Conservation (phyloP, 2,329 filamentous ascomycete species). For the Teratosphaeria pseudoeucalypti region DNA sequence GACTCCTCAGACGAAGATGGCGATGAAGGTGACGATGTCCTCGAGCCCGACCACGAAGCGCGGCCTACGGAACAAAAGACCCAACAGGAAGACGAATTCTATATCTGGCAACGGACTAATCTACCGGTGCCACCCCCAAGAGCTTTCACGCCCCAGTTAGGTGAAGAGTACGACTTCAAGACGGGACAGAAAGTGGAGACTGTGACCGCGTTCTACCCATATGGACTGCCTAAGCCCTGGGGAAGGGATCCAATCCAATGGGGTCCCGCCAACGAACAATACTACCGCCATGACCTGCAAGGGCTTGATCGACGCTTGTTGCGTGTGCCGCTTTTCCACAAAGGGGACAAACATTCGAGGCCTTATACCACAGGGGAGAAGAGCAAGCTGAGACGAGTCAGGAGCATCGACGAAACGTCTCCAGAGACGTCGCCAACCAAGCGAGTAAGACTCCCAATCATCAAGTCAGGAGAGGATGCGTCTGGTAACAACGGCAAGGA, state of each 20-base stretch:
- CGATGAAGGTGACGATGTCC: neutral
- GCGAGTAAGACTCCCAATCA: neutral
- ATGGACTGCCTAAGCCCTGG: neutral
- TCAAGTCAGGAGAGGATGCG: neutral
- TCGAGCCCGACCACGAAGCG: neutral
- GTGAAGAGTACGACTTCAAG: neutral
- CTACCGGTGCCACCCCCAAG: neutral
- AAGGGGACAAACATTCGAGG: neutral
- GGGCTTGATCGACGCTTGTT: neutral
- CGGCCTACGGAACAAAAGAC: neutral
- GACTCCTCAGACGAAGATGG: neutral
- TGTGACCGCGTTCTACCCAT: neutral
- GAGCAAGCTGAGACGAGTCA: neutral
- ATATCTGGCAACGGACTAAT: neutral
- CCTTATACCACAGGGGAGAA: neutral
- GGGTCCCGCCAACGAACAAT: neutral
- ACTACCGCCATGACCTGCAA: neutral
- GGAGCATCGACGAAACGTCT: conserved; percentile 1
- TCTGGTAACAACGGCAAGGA: neutral
- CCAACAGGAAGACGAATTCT: neutral
- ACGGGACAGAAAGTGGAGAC: neutral
- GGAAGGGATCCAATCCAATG: neutral
- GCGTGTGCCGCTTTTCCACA: neutral
- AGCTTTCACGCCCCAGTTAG: neutral
- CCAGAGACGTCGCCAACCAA: neutral